Evolutionary conservation across 2,329 filamentous ascomycete species (phyloP), one percentile per base, ranked within the genome.

Genomic region (Cyphellophora europaea): DNA sequence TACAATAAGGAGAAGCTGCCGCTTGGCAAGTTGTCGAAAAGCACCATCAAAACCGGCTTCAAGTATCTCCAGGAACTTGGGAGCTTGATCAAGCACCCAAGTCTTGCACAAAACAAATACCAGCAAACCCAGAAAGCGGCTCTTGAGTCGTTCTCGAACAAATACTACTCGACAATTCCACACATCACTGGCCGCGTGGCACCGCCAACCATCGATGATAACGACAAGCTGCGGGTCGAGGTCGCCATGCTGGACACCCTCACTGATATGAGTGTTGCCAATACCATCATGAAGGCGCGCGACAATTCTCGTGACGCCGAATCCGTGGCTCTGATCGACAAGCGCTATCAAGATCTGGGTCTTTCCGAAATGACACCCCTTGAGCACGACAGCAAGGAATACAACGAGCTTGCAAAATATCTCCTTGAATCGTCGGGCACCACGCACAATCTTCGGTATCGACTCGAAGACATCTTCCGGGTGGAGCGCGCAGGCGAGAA

Each of bases 191-290:
- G 85, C 6, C 14, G 30, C 14, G 6, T 11, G 6, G 25, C 33
- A 6, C 38, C 41, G 30, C 82, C 82, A 0, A 52, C 88, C 46
- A 82, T 93, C 49, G 54, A 55, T 19, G 62, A 61, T 25, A 53
- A 71, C 13, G 45, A 47, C 2, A 57, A 70, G 45, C 69, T 93
- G 48, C 86, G 88, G 61, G 71, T 62, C 48, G 86, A 93, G 59
- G 72, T 89, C 47, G 80, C 84, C 29, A 69, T 93, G 45, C 71
- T 93, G 1, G 84, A 93, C 50, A 82, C 77, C 41, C 63, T 93
- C 53, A 79, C 77, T 2, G 84, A 91, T 50, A 89, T 93, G 82
- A 87, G 88, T 58, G 79, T 84, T 40, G 79, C 84, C 2, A 74
- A 77, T 14, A 71, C 79, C 16, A 81, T 93, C 51, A 79, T 93